Conservation (phyloP, 352 stramenopile genomes). For the Thalassiosira exigua region DNA sequence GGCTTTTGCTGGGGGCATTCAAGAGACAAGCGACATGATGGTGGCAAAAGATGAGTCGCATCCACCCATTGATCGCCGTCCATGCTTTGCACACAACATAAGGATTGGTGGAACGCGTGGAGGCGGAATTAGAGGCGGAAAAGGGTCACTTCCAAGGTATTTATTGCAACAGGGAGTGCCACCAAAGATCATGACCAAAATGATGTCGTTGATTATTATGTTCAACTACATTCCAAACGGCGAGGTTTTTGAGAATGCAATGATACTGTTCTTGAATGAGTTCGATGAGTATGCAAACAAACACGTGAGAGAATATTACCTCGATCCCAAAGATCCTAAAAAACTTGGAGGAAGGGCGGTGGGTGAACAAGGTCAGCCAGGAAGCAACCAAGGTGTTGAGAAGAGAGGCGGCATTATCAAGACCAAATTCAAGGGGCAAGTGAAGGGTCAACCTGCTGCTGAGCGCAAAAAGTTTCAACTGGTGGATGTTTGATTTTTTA, state of each 20-base stretch:
- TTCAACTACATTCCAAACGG: slow-evolving; percentile 9
- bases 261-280: not conserved
- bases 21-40: not conserved
- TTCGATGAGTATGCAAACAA: slow-evolving; percentile 1
- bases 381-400: slow-evolving; percentile 18
- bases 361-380: slow-evolving; percentile 2
- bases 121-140: slow-evolving; percentile 10
- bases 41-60: not conserved
- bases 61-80: not conserved
- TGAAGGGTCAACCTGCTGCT: not conserved
- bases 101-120: slow-evolving; percentile 5
- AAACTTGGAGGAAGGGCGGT: not conserved
- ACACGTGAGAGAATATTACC: not conserved
- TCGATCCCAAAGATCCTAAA: not conserved
- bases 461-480: slow-evolving; percentile 19
- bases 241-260: not conserved
- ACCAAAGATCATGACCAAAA: not conserved
- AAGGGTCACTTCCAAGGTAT: slow-evolving; percentile 7
- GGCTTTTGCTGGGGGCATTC: not conserved
- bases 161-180: not conserved
- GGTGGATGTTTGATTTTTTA: too few relatives aligned
- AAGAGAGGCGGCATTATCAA: not conserved
- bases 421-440: not conserved
- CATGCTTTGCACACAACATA: slow-evolving; percentile 26
- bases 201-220: slow-evolving; percentile 2